Evolutionary conservation across 805 yeast genomes (phyloP), one percentile per base, ranked within the genome.

Genomic region (Jamesozyma piceae): DNA sequence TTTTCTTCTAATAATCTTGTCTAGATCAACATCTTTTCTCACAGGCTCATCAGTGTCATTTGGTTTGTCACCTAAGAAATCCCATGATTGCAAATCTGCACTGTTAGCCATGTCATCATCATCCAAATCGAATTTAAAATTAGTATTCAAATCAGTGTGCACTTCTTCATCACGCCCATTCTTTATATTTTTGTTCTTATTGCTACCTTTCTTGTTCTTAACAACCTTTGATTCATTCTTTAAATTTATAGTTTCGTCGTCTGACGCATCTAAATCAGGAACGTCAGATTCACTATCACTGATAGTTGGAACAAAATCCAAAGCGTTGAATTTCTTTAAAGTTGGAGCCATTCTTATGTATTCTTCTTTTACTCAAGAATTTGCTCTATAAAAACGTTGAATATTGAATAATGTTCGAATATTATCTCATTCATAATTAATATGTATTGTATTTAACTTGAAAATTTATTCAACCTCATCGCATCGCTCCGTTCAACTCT

Each of bases 1-100:
- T 54, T 85, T 89, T 62, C 89, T 74, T 65, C 81, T 78, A 52
- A 90, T 83, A 42, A 90, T 90, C 13, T 79, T 78, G 54, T 90
- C 96, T 47, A 90, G 71, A 67, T 90, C 95, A 8, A 87, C 95
- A 47, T 80, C 85, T 48, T 73, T 75, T 43, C 57, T 70, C 8
- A 48, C 48, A 3, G 37, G 43, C 18, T 49, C 53, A 31, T 43
- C 53, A 9, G 45, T 51, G 14, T 47, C 41, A 4, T 46, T 45
- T 20, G 50, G 50, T 4, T 49, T 47, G 38, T 59, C 64, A 42
- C 75, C 77, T 33, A 72, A 75, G 57, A 88, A 86, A 52, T 87
- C 87, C 96, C 97, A 88, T 4, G 95, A 95, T 43, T 75, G 77
- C 41, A 80, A 78, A 3, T 66, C 66, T 3, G 69, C 48, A 10